Base-by-base conservation (phyloP, 2,329 filamentous ascomycete species). In the Fusarium albidum region DNA sequence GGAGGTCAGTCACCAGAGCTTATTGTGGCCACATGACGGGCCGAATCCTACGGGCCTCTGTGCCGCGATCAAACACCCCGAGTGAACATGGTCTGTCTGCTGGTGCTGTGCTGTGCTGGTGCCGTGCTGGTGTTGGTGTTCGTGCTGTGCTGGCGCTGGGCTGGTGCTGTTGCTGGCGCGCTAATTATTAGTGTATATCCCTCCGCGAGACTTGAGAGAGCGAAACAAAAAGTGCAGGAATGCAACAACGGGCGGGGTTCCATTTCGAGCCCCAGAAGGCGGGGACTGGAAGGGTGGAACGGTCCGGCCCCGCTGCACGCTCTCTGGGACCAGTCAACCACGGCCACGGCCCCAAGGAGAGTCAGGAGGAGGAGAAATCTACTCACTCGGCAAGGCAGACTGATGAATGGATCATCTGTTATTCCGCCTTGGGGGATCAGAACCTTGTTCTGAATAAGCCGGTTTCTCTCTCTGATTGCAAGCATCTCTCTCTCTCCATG, bases 231-330 rank as follows among this genome's bases (percentile, higher is more conserved):
- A 17, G 32, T 34, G n/a, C 32, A 34, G 32, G n/a, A 17, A 44
- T 34, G 9, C 33, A 14, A 25, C 31, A 37, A 21, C 33, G 50
- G 26, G 39, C 42, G 28, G 45, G 31, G 55, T 54, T 43, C 63
- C 62, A 49, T 45, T 50, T 65, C 35, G 29, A 52, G 62, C 49
- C n/a, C n/a, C 49, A 63, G 51, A 56, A 59, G 49, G 57, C 52
- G 59, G 63, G 63, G 62, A 38, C 26, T 46, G 43, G 46, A 49
- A 47, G 42, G 21, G 37, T 52, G 42, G 50, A 59, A 52, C 55
- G 57, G 57, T 48, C 49, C 57, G 52, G 49, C 57, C 57, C 57
- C 52, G 26, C 52, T 45, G 38, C 43, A 27, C 34, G 32, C 47
- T 40, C 34, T 14, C 43, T 41, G 41, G 56, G 49, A 49, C 27